Conservation (phyloP, 768 basidiomycete genomes). For the Suillus lakei region DNA sequence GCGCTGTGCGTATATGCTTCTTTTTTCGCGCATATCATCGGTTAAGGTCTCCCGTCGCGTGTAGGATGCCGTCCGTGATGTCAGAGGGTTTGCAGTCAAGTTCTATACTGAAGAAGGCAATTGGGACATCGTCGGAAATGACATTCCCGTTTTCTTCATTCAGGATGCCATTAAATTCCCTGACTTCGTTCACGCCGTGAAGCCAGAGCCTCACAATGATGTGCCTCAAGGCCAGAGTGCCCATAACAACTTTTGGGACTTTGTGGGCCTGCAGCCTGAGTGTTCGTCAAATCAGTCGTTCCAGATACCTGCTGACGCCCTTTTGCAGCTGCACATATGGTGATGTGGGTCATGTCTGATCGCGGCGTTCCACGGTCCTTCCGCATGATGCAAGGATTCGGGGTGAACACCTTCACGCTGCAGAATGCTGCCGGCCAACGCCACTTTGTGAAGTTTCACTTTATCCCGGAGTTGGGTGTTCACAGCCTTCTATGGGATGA, state of each 20-base stretch:
- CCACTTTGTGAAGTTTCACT: constrained; percentile 90
- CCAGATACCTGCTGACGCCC: constrained; percentile 1
- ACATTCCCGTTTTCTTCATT: constrained; percentile 84
- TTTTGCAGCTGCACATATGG: constrained; percentile 64
- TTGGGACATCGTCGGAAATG: constrained; percentile 87
- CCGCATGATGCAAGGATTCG: constrained; percentile 90
- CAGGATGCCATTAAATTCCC: constrained; percentile 86
- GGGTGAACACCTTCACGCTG: constrained; percentile 85
- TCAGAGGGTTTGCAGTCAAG: constrained; percentile 84
- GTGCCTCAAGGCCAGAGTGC: constrained; percentile 69
- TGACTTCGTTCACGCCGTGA: constrained; percentile 83
- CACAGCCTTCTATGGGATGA: constrained; percentile 91
- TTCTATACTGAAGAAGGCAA: constrained; percentile 87
- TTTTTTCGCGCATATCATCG: not conserved
- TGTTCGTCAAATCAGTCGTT: constrained; percentile 36
- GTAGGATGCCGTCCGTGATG: constrained; percentile 79
- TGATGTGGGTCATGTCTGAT: constrained; percentile 88
- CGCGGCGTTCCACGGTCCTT: constrained; percentile 83
- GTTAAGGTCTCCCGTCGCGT: constrained; percentile 4
- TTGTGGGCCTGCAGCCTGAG: constrained; percentile 71
- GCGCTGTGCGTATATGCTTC: constrained; percentile 57
- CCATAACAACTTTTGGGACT: constrained; percentile 92
- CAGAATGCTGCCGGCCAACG: constrained; percentile 68
- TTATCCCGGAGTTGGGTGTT: constrained; percentile 79
- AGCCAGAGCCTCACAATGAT: constrained; percentile 87